A percentile compares a stretch with the other conserved stretches of the same genome.
Conservation (phyloP, 495 filamentous ascomycete species). For the Penicillium cosmopolitanum region DNA sequence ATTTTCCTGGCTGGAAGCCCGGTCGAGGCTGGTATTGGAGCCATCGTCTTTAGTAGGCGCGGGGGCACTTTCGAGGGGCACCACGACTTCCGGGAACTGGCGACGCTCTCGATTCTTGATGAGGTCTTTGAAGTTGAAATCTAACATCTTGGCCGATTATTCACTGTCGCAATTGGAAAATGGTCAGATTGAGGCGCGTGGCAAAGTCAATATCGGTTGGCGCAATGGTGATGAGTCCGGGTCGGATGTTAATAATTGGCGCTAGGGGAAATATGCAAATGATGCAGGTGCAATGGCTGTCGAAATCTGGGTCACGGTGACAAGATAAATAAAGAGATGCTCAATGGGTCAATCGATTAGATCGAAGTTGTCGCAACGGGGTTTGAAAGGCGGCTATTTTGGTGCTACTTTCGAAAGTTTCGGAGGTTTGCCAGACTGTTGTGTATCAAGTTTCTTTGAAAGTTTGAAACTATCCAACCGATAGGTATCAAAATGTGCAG, state of each 20-base stretch:
- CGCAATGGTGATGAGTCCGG: slow-evolving; percentile 9
- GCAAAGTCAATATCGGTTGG: slow-evolving; percentile 5
- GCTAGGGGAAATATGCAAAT: slow-evolving; percentile 7
- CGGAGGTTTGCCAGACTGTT: slow-evolving; percentile 12
- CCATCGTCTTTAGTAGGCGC: slow-evolving; percentile 20
- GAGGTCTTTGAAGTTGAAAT: slow-evolving; percentile 40
- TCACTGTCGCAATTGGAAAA: slow-evolving; percentile 14
- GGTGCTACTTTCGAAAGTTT: slow-evolving; percentile 22
- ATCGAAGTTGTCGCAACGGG: slow-evolving; percentile 19
- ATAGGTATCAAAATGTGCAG: not conserved
- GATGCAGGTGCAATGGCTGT: slow-evolving; percentile 18
- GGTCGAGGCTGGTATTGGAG: slow-evolving; percentile 32
- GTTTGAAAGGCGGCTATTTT: slow-evolving; percentile 15
- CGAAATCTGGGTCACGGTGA: slow-evolving; percentile 1
- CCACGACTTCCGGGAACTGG: slow-evolving; percentile 49
- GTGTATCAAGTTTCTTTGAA: slow-evolving; percentile 20
- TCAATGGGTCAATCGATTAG: slow-evolving; percentile 11
- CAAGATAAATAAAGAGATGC: not conserved
- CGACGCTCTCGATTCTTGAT: slow-evolving; percentile 47
- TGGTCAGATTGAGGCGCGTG: slow-evolving; percentile 14
- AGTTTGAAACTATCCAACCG: slow-evolving; percentile 21
- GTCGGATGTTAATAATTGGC: not conserved
- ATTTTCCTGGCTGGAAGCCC: slow-evolving; percentile 36
- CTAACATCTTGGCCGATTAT: slow-evolving; percentile 16
- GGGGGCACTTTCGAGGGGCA: slow-evolving; percentile 43